Conservation (phyloP, 2,329 filamentous ascomycete species). For the Pochonia chlamydosporia region DNA sequence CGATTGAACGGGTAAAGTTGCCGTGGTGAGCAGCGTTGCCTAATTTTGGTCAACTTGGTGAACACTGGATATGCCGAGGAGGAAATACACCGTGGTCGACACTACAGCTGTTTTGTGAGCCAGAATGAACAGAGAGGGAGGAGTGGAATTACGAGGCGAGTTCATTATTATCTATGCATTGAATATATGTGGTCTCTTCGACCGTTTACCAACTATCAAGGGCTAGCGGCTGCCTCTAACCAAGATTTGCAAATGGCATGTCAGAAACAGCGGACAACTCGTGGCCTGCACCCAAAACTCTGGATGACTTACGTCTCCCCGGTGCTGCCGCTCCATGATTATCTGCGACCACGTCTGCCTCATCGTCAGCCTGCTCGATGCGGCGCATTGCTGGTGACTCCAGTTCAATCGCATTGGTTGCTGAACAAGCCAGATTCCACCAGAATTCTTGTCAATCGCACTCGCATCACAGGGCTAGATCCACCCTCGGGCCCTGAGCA, state of each 20-base stretch:
- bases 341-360: not conserved
- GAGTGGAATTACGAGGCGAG: not conserved
- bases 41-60: too few relatives aligned
- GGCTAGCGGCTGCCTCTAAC: too few relatives aligned
- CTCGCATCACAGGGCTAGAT: not conserved
- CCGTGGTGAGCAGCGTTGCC: too few relatives aligned
- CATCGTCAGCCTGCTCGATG: constrained; percentile 3
- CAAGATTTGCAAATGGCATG: too few relatives aligned
- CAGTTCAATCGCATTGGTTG: not conserved
- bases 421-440: not conserved
- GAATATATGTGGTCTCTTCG: not conserved
- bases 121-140: too few relatives aligned
- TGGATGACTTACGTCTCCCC: not conserved
- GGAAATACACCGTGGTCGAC: too few relatives aligned
- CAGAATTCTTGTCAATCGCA: not conserved
- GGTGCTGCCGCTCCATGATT: not conserved
- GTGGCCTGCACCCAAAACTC: constrained; percentile 5
- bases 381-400: not conserved
- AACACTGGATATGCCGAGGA: too few relatives aligned
- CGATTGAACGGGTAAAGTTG: too few relatives aligned
- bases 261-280: not conserved
- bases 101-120: too few relatives aligned
- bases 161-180: not conserved
- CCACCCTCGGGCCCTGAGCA: not conserved
- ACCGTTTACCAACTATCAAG: too few relatives aligned